Conservation (phyloP, 495 filamentous ascomycete species). For the Pyronema domesticum region DNA sequence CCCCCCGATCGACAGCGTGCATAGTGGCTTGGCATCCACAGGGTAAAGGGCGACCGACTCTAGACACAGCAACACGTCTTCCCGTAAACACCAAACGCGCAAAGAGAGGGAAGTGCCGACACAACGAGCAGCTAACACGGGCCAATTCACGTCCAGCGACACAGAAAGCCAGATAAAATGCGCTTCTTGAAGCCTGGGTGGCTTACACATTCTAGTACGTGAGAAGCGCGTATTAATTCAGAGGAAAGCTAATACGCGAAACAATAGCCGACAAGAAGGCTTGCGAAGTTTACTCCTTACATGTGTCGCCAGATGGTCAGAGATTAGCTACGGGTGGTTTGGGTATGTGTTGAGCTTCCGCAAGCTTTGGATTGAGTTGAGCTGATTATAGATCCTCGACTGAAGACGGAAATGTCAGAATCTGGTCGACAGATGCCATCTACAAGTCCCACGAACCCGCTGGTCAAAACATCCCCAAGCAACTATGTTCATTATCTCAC, state of each 20-base stretch:
- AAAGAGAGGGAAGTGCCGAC: too few species aligned
- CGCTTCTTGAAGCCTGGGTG: slow-evolving; percentile 84
- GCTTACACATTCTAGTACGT: slow-evolving; percentile 75
- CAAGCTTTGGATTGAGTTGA: slow-evolving; percentile 10
- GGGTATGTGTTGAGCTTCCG: slow-evolving; percentile 4
- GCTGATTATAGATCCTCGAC: slow-evolving; percentile 13
- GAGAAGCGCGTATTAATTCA: background rate
- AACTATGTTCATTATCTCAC: slow-evolving; percentile 93
- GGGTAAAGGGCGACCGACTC: too few species aligned
- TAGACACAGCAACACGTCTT: too few species aligned
- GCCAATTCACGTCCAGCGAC: too few species aligned
- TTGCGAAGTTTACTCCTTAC: slow-evolving; percentile 80
- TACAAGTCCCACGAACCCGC: slow-evolving; percentile 51
- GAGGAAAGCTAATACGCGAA: background rate
- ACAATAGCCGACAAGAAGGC: slow-evolving; percentile 1
- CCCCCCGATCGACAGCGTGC: too few species aligned
- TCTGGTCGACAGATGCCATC: slow-evolving; percentile 93
- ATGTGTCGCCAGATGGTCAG: slow-evolving; percentile 84
- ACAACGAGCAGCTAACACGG: too few species aligned
- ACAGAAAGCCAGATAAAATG: slow-evolving; percentile 33
- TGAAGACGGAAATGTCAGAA: slow-evolving; percentile 81
- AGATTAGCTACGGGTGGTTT: slow-evolving; percentile 57
- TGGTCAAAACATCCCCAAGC: slow-evolving; percentile 59
- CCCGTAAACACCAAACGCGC: too few species aligned
- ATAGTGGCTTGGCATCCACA: too few species aligned